Base-by-base conservation (phyloP, 768 basidiomycete species). In the Leccinum uliginosum region DNA sequence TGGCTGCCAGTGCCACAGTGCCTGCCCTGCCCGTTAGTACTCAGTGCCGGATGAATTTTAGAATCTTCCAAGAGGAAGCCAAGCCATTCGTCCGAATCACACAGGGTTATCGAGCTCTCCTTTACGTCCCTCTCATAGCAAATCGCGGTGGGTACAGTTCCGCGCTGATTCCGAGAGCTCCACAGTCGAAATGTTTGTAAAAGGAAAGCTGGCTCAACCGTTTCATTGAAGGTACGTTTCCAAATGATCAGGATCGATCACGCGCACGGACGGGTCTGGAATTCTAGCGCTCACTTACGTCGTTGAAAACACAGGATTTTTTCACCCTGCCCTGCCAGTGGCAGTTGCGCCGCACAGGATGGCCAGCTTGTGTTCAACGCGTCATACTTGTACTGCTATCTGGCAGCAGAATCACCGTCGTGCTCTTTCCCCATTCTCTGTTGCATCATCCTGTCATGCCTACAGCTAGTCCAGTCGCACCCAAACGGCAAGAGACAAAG, bases 401-500 rank as follows among this genome's bases (percentile, higher is more conserved):
- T n/a, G n/a, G n/a, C 1, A 0, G 35, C 12, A n/a, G 38, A 38
- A 38, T 38, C 38, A n/a, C 17, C 38, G n/a, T 9, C n/a, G 54
- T 60, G 57, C 35, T 44, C 34, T 53, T 60, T 29, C 57, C 6
- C n/a, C 50, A 56, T 45, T 51, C 53, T 19, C 55, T 55, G 4
- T n/a, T 34, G 21, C 50, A 60, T 23, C 58, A 57, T 19, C 64
- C 56, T 12, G 12, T 49, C 57, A 64, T 64, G 62, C 6, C 53
- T 2, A 46, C 58, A 1, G 38, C n/a, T n/a, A 32, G 38, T 12
- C 21, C 54, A 44, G 27, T 59, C 35, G 19, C 50, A 5, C 53
- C 61, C 1, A 49, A 30, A n/a, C 23, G 58, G 49, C 59, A 53
- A 26, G 49, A 47, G 29, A 10, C 21, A 23, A 19, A 17, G 21